Evolutionary conservation across 345 rosid genomes (phyloP).

Genomic region (Acer negundo): DNA sequence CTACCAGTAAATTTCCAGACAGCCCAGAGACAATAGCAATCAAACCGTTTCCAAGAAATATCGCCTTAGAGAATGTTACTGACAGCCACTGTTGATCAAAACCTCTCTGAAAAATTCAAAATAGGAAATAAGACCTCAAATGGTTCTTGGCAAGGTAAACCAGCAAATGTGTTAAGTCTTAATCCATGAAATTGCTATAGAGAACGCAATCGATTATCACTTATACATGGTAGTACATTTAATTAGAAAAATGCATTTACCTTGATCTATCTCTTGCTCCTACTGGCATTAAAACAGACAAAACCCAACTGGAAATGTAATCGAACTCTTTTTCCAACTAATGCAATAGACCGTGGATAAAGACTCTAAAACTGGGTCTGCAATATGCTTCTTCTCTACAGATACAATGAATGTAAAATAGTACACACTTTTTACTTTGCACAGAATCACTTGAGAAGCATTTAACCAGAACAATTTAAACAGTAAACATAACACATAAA

Average conservation of each 20-base stretch:
- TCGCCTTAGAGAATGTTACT: slow-evolving; percentile 73
- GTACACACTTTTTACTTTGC: not conserved
- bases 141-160: not conserved
- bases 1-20: slow-evolving; percentile 64
- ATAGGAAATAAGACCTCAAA: slow-evolving; percentile 1
- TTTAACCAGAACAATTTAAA: not conserved
- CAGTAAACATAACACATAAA: not conserved
- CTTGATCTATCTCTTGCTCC: not conserved
- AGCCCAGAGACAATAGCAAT: slow-evolving; percentile 66
- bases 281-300: not conserved
- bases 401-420: not conserved
- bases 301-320: not conserved
- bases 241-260: not conserved
- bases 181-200: not conserved
- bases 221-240: not conserved
- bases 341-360: not conserved
- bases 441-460: not conserved
- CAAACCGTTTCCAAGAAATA: slow-evolving; percentile 71
- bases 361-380: not conserved
- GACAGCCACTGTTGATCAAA: slow-evolving; percentile 78
- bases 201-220: not conserved
- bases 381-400: not conserved
- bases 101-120: slow-evolving; percentile 45
- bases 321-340: too few species aligned
- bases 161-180: not conserved